Evolutionary conservation across 805 yeast genomes (phyloP), one percentile per base, ranked within the genome.

Genomic region (Cyberlindnera amylophila): DNA sequence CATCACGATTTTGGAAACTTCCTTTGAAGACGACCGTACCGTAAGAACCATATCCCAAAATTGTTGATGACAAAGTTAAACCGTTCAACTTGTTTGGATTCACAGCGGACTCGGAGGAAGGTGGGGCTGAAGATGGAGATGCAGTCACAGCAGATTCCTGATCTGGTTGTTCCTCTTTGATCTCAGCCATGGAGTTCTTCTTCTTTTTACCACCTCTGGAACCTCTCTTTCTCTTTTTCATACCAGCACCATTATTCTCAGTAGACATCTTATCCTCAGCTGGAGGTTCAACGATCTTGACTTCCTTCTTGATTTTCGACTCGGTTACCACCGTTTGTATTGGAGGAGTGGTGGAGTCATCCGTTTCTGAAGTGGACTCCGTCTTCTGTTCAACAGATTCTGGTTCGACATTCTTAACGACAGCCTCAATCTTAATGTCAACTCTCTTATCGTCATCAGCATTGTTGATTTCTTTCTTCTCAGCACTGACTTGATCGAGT

Each of bases 21-120:
- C 99, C 99, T 58, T 82, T 79, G 58, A 80, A 88, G 1, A 93
- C 99, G 23, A 91, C 88, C 0, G 99, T 93, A 21, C 99, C 99
- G 53, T 90, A 96, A 1, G 96, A 87, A 1, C 99, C 99, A 60
- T 87, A 88, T 1, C 99, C 99, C 38, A 93, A 65, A n/a, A 89
- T 74, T 23, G 74, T 77, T 48, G 84, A 84, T 0, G 95, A 77
- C 3, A 91, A 75, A 0, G 72, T 67, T 48, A 87, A 62, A 43
- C 75, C 79, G 39, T 72, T 77, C 4, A 44, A 27, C 27, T 44
- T 47, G 13, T 40, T 35, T 7, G 42, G 14, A 11, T 44, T 38
- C 4, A 50, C 14, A 8, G 40, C 30, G 7, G 38, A 6, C 10
- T 36, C 15, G 19, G 41, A 11, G 7, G 21, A 7, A 3, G 26